A percentile compares a stretch with the other conserved stretches of the same genome.
Conservation (phyloP, 2,329 filamentous ascomycete species). For the Microsporum ferrugineum region DNA sequence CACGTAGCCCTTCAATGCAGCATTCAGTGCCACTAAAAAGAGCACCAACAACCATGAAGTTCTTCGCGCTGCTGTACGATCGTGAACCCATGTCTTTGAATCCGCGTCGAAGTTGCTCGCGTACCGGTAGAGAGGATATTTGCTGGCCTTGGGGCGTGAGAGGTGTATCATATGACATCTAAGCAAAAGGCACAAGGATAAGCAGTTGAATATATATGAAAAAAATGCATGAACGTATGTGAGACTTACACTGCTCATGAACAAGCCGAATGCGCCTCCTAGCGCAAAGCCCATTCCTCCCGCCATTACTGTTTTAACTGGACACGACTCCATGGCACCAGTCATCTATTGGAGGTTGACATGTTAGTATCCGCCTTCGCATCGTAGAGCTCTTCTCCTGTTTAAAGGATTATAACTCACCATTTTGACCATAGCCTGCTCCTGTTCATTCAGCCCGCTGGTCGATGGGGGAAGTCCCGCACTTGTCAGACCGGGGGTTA, state of each 20-base stretch:
- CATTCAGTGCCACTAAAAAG: slow-evolving; percentile 91
- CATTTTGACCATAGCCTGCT: slow-evolving; percentile 38
- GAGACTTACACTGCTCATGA: slow-evolving; percentile 81
- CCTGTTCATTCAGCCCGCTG: slow-evolving; percentile 37
- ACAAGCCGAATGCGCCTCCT: slow-evolving; percentile 86
- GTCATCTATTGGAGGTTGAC: slow-evolving; percentile 51
- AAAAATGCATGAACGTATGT: background rate
- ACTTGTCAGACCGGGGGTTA: slow-evolving; percentile 16
- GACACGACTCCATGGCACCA: slow-evolving; percentile 80
- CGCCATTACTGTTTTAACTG: slow-evolving; percentile 75
- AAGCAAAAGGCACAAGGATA: background rate
- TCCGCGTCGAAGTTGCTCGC: slow-evolving; percentile 70
- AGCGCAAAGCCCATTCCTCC: slow-evolving; percentile 91
- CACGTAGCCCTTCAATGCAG: slow-evolving; percentile 77
- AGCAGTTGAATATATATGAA: slow-evolving; percentile 4
- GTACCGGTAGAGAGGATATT: slow-evolving; percentile 58
- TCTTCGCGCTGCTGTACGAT: slow-evolving; percentile 75
- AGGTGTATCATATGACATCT: slow-evolving; percentile 98
- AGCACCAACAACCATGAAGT: slow-evolving; percentile 87
- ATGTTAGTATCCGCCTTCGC: background rate
- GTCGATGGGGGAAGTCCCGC: slow-evolving; percentile 14
- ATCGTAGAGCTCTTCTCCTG: background rate
- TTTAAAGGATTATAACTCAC: slow-evolving; percentile 19
- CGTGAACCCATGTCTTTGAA: slow-evolving; percentile 91
- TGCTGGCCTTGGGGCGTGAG: slow-evolving; percentile 50